phyloP scores from a whole-genome alignment of 2,329 filamentous ascomycete species.

The Botrytis deweyae region DNA sequence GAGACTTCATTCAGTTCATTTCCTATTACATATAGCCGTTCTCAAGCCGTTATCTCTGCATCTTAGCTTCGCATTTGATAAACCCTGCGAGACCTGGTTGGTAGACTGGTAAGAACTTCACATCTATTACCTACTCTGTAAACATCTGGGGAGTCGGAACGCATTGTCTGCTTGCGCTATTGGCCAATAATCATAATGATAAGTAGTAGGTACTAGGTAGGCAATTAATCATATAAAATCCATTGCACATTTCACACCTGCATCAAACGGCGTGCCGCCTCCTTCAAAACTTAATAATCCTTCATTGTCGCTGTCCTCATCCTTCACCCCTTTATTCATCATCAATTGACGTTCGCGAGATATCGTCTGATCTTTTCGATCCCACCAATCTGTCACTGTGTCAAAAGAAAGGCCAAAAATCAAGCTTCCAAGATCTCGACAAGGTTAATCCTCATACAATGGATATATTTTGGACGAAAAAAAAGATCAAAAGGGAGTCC shows the following conservation, averaged over 20 bases:
- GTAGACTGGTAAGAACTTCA: not conserved
- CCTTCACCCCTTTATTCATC: not conserved
- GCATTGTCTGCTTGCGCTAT: not conserved
- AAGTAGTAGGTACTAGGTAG: too few species aligned
- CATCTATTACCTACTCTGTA: not conserved
- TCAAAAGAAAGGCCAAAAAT: not conserved
- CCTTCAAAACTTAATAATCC: conserved; percentile 3
- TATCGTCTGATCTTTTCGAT: conserved; percentile 7
- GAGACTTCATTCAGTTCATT: conserved; percentile 1
- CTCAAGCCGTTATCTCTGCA: not conserved
- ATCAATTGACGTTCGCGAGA: not conserved
- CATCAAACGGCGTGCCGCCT: conserved; percentile 7
- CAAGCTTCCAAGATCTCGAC: not conserved
- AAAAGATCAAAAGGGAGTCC: conserved; percentile 16
- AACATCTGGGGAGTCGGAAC: not conserved
- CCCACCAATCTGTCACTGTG: not conserved
- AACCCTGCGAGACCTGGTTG: not conserved
- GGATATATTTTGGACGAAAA: not conserved
- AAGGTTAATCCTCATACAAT: not conserved
- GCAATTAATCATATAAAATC: not conserved
- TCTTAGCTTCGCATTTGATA: not conserved
- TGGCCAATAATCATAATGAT: not conserved
- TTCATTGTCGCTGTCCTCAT: conserved; percentile 2
- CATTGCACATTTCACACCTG: not conserved
- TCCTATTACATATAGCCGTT: not conserved